Evolutionary conservation across 1,284 basidiomycete genomes (phyloP).

Genomic region (Flammula alnicola): DNA sequence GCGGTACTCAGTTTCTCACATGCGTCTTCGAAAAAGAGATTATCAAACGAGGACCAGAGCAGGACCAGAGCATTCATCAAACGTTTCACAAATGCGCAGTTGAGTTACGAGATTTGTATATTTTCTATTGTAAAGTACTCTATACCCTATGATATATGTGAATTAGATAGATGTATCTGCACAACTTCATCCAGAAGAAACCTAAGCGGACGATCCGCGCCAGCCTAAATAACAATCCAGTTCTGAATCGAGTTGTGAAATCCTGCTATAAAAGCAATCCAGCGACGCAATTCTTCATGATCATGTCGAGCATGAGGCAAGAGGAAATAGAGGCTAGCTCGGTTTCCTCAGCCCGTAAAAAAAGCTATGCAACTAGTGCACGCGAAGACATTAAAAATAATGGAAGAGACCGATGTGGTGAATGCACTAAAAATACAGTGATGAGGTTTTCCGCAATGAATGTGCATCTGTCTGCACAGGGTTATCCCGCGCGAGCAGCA

Average conservation of each 20-base stretch:
- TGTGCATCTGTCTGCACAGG: too few species aligned
- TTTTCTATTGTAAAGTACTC: neutral
- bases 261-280: neutral
- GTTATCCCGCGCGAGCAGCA: too few species aligned
- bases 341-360: too few species aligned
- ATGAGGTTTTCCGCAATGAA: too few species aligned
- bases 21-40: too few species aligned
- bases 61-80: too few species aligned
- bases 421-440: constrained; percentile 7
- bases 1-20: too few species aligned
- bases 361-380: neutral
- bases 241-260: constrained; percentile 2
- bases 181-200: constrained; percentile 1
- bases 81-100: too few species aligned
- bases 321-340: constrained; percentile 9
- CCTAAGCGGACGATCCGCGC: neutral
- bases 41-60: too few species aligned
- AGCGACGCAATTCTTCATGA: constrained; percentile 18
- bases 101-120: too few species aligned
- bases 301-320: constrained; percentile 9
- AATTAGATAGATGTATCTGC: constrained; percentile 5
- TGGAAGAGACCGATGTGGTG: neutral
- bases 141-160: neutral
- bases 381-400: neutral
- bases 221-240: neutral